These are phyloP conservation scores for Pleomassaria siparia DNA, from an alignment of 2,329 filamentous ascomycete genomes.

Conservation along the genomic window DNA sequence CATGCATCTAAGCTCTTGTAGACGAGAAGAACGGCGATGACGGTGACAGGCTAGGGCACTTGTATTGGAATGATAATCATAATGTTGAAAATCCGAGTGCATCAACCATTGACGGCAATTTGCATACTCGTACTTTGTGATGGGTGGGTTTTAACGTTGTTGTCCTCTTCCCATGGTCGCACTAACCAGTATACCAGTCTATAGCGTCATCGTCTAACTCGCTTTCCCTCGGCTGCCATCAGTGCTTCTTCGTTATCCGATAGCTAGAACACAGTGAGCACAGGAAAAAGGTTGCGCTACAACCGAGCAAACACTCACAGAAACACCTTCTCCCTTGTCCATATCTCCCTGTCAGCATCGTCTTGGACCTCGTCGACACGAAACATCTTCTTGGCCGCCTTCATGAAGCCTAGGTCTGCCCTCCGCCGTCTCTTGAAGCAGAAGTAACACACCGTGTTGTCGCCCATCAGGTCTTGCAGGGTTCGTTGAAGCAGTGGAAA, in stretches of 20 bases:
- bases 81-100: no score
- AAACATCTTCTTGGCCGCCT: slow-evolving; percentile 52
- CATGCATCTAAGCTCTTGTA: no score
- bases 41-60: no score
- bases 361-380: slow-evolving; percentile 50
- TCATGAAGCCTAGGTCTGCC: slow-evolving; percentile 60
- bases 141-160: no score
- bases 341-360: slow-evolving; percentile 50
- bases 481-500: slow-evolving; percentile 86
- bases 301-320: slow-evolving; percentile 44
- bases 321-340: slow-evolving; percentile 51
- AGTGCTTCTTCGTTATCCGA: slow-evolving; percentile 8
- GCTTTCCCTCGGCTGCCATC: background rate
- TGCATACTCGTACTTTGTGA: no score
- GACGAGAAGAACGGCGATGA: no score
- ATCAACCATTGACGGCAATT: no score
- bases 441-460: slow-evolving; percentile 72
- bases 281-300: background rate
- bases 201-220: background rate
- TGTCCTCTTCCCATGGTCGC: background rate
- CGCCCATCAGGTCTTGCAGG: slow-evolving; percentile 69
- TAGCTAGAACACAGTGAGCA: slow-evolving; percentile 7
- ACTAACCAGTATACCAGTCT: no score
- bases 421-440: slow-evolving; percentile 93
- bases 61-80: no score